phyloP scores from a whole-genome alignment of 352 stramenopile species.

The Plasmopara halstedii region DNA sequence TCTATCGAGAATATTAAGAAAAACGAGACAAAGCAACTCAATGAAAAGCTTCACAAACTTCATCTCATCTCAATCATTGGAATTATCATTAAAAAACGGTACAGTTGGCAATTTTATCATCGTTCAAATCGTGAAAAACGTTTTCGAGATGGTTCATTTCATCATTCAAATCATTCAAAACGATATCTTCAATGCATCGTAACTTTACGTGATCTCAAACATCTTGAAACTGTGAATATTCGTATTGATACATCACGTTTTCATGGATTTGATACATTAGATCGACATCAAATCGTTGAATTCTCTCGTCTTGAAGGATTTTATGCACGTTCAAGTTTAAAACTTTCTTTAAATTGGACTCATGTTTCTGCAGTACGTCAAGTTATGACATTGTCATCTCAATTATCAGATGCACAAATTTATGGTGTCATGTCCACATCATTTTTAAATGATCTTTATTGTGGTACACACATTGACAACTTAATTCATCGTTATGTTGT shows the following conservation, averaged over 20 bases:
- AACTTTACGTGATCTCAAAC: conserved; percentile 34
- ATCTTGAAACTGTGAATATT: conserved; percentile 40
- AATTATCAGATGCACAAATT: conserved; percentile 23
- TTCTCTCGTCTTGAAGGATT: conserved; percentile 51
- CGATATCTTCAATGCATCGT: conserved; percentile 21
- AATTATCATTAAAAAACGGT: conserved; percentile 26
- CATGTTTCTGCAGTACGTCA: conserved; percentile 18
- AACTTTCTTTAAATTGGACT: conserved; percentile 56
- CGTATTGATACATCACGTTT: conserved; percentile 39
- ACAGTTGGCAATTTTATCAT: conserved; percentile 19
- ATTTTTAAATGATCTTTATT: conserved; percentile 43
- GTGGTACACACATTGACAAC: conserved; percentile 29
- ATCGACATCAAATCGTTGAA: conserved; percentile 32
- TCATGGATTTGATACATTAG: conserved; percentile 23
- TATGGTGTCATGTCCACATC: conserved; percentile 32
- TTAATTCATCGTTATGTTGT: conserved; percentile 52
- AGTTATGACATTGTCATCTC: background rate
- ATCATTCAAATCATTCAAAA: background rate
- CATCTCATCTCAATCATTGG: conserved; percentile 29
- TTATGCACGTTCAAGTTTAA: conserved; percentile 48
- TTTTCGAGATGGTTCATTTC: background rate
- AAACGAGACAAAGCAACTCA: background rate
- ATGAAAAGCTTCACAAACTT: conserved; percentile 21
- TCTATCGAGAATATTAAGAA: background rate
- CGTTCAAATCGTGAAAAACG: conserved; percentile 1